Base-by-base conservation (phyloP, 805 yeast species). In the Pachysolen tannophilus region DNA sequence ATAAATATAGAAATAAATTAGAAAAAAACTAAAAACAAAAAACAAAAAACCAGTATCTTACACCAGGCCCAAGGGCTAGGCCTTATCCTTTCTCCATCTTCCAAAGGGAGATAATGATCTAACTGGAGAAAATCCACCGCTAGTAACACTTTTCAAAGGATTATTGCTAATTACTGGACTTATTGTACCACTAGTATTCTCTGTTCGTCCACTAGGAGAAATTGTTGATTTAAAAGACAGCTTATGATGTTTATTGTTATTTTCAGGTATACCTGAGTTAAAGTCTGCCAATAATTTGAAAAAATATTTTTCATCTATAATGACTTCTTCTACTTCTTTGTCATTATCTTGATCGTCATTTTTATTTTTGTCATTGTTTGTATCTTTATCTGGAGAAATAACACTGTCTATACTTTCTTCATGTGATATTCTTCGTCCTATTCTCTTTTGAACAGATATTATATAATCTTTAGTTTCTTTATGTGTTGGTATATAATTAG, bases 81-180 rank as follows among this genome's bases (percentile, higher is more conserved):
- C 9, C 14, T 28, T 16, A n/a, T 42, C 40, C 37, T 43, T 46
- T 15, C 43, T 45, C 20, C 51, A 48, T 17, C 51, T 31, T 26
- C 49, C 38, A 23, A 56, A 55, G 3, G 61, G 61, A 21, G 59
- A 54, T 17, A 55, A 32, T 1, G 57, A 39, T 40, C 59, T 46
- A 15, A 48, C 49, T 3, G 58, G 60, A 1, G 58, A 54, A 20
- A 51, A 46, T 0, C 48, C 50, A 19, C 51, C 37, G 8, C 49
- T 43, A 24, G 52, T 40, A 8, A 20, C 25, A 8, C 13, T 4
- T 23, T 14, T 23, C 13, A 23, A 11, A 11, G 26, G 26, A 23
- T 14, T 23, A 5, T 14, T 23, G 13, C 13, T 8, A 8, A 21
- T 10, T 8, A 8, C 10, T 21, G 9, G 8, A 8, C 9, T 11